phyloP scores from a whole-genome alignment of 2,329 filamentous ascomycete genomes.

The Alternaria postmessia region DNA sequence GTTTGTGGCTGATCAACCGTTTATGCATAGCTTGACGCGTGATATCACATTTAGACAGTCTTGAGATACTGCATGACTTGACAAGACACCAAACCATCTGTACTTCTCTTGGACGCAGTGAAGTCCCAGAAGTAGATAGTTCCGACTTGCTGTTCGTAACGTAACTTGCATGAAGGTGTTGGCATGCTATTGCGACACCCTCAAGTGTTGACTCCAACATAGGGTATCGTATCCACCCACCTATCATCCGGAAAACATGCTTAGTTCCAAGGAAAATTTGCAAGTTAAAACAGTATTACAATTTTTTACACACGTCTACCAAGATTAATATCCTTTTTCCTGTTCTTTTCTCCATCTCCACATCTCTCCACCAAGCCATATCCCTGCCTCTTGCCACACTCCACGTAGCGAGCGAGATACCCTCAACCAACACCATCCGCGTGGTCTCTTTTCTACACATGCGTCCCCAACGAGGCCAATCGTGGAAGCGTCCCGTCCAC shows the following conservation, averaged over 20 bases:
- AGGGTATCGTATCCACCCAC: not conserved
- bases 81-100: not conserved
- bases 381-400: not conserved
- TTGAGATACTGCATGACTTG: too few relatives aligned
- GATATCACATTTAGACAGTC: not conserved
- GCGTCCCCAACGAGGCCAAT: not conserved
- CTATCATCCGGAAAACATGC: not conserved
- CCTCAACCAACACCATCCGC: not conserved
- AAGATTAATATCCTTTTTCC: not conserved
- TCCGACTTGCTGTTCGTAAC: not conserved
- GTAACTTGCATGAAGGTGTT: not conserved
- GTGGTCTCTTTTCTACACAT: not conserved
- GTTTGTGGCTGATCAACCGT: rapidly evolving
- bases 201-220: too few relatives aligned
- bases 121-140: rapidly evolving
- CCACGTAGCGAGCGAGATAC: not conserved
- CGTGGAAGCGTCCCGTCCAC: not conserved
- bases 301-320: not conserved
- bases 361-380: not conserved
- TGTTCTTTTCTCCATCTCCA: not conserved
- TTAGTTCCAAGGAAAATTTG: not conserved
- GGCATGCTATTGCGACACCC: too few relatives aligned
- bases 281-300: not conserved
- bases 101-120: rapidly evolving
- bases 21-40: not conserved